These are phyloP conservation scores for Verbascum thapsus DNA, from an alignment of 257 asterid species.

Conservation along the genomic window DNA sequence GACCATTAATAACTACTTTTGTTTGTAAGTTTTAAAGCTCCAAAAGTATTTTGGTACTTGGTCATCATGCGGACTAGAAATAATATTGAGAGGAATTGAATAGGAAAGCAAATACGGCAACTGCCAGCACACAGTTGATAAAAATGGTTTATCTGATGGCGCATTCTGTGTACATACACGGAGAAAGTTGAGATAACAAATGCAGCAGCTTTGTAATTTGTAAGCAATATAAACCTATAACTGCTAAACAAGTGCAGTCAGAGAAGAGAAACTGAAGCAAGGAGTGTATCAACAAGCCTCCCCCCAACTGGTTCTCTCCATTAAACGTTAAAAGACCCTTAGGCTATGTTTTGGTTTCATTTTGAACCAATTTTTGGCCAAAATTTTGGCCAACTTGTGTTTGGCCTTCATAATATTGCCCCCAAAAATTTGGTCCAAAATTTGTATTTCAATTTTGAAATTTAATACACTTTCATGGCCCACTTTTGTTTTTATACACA, in stretches of 20 bases:
- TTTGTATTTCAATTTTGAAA: too few relatives aligned
- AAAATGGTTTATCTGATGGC: neutral
- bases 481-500: too few relatives aligned
- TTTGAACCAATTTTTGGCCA: too few relatives aligned
- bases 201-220: neutral
- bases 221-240: conserved; percentile 5
- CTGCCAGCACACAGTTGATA: conserved; percentile 3
- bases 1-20: conserved; percentile 3
- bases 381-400: too few relatives aligned
- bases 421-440: too few relatives aligned
- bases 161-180: neutral
- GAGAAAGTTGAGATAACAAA: neutral
- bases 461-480: too few relatives aligned
- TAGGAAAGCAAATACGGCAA: neutral
- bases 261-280: neutral
- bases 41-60: neutral
- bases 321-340: neutral
- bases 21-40: conserved; percentile 13
- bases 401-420: too few relatives aligned
- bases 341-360: too few relatives aligned
- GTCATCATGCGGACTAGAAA: neutral
- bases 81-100: neutral
- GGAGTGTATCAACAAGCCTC: neutral
- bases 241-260: neutral
- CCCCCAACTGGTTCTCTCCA: neutral